Base-by-base conservation (phyloP, 257 asterid species). In the Lavandula angustifolia region DNA sequence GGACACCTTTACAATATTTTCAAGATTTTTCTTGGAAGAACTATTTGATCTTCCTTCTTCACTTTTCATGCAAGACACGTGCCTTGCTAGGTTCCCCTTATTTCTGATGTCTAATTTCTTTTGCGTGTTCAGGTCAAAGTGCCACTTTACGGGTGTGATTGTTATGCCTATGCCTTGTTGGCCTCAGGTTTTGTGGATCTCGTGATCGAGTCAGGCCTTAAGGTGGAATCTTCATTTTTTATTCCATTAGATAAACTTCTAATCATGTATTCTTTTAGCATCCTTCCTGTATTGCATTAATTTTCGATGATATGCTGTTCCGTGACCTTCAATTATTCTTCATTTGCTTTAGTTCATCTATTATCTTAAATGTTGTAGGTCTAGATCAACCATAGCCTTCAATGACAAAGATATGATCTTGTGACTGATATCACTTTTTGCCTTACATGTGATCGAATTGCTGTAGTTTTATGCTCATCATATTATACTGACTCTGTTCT, bases 131-230 rank as follows among this genome's bases (percentile, higher is more conserved):
- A 94, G 97, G 99, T 94, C 68, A 94, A 94, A 83, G 92, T 90
- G 70, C 99, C 99, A 53, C 76, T 94, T 4, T 94, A 94, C 40
- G 99, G 99, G 60, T 94, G 99, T 55, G 99, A 94, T 75, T 94
- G 99, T 74, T 90, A 94, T 78, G 99, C 97, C 17, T 94, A 94
- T 75, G 99, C 97, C 18, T 81, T 94, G 52, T 73, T 94, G 79
- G 94, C 99, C 47, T 76, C 97, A 38, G 99, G 97, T 62, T 76
- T 52, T 66, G 99, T 94, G 10, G 99, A 94, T 80, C 87, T 94
- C 16, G 99, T 94, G 62, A 67, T 90, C 46, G 99, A 94, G 73
- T 83, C 96, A 11, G 97, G 99, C 68, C 96, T 94, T 60, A 90
- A 90, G 96, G 99, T 87, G 27, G 67, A 54, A 81, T 6, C 59